Evolutionary conservation across 2,329 filamentous ascomycete genomes (phyloP).

Genomic region (Phialophora tarda): DNA sequence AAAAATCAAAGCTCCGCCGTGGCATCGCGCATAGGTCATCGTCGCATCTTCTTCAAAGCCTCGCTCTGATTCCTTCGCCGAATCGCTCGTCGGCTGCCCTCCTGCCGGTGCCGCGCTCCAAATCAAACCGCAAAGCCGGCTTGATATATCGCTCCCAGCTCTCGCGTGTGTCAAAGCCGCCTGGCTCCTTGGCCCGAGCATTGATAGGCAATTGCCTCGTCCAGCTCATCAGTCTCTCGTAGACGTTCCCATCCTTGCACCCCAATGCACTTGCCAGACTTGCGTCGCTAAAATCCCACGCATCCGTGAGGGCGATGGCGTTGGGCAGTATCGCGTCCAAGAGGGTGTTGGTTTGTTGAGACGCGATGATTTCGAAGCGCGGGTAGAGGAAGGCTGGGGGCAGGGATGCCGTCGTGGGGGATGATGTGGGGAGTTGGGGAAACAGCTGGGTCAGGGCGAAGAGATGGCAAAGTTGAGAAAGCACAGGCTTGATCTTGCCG

Average conservation of each 20-base stretch:
- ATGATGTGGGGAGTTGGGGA: background rate
- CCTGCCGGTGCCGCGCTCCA: slow-evolving; percentile 1
- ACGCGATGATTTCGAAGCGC: background rate
- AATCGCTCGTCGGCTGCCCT: slow-evolving; percentile 1
- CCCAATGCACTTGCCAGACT: background rate
- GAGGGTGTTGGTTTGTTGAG: background rate
- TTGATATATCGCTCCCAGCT: slow-evolving; percentile 3
- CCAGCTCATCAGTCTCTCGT: slow-evolving; percentile 6
- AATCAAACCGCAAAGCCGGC: background rate
- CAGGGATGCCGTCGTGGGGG: background rate
- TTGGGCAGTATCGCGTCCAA: background rate
- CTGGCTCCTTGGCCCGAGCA: background rate
- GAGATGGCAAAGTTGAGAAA: slow-evolving; percentile 2
- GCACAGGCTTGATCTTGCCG: background rate
- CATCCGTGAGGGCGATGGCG: slow-evolving; percentile 1
- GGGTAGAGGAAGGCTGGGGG: slow-evolving; percentile 1
- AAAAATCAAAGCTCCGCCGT: background rate
- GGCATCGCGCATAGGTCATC: background rate
- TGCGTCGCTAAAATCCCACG: slow-evolving; percentile 7
- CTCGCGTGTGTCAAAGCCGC: slow-evolving; percentile 1
- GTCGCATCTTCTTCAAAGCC: background rate
- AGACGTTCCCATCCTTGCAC: slow-evolving; percentile 6
- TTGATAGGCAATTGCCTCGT: slow-evolving; percentile 6
- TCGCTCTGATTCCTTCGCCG: background rate
- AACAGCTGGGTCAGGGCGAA: background rate